Evolutionary conservation across 2,329 filamentous ascomycete genomes (phyloP), one percentile per base, ranked within the genome.

Genomic region (Cladobotryum protrusum): DNA sequence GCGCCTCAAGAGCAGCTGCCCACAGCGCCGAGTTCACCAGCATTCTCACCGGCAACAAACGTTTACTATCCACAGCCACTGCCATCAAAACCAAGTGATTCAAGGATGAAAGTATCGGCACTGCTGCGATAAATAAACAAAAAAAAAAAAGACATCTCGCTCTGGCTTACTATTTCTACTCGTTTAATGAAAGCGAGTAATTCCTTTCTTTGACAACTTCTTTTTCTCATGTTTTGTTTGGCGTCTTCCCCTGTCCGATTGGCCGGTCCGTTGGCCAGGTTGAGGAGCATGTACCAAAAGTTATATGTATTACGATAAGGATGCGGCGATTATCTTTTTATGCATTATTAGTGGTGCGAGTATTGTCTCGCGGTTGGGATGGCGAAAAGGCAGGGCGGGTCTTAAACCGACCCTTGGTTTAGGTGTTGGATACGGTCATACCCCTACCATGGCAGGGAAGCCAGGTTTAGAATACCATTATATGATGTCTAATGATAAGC

Each of bases 21-120:
- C 11, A 69, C 67, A 4, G 67, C 65, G 13, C 66, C 67, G 7
- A 69, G 57, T 53, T 68, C 67, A 5, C 67, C 67, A 3, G 54
- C 56, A 40, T 33, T 36, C n/a, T 17, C 32, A 8, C 43, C 6
- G 17, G 43, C 13, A n/a, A 14, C 20, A 20, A 18, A 32, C 6
- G 6, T 19, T 7, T 18, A 13, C 18, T 17, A 42, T 14, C 42
- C 33, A 20, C 42, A 24, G 17, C 18, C 7, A 18, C 19, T 7
- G 17, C 18, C 42, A 44, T n/a, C 42, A 5, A 8, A 15, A 24
- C 42, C 40, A 36, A 18, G 14, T 14, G 43, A 46, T 29, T 46
- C 43, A 24, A 46, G 43, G 43, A 46, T 46, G 43, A 46, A 37
- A 9, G 8, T 46, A 19, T 35, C 43, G 12, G 18, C 43, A 2